These are phyloP conservation scores for Phytophthora kernoviae DNA, from an alignment of 352 stramenopile genomes.

Conservation along the genomic window DNA sequence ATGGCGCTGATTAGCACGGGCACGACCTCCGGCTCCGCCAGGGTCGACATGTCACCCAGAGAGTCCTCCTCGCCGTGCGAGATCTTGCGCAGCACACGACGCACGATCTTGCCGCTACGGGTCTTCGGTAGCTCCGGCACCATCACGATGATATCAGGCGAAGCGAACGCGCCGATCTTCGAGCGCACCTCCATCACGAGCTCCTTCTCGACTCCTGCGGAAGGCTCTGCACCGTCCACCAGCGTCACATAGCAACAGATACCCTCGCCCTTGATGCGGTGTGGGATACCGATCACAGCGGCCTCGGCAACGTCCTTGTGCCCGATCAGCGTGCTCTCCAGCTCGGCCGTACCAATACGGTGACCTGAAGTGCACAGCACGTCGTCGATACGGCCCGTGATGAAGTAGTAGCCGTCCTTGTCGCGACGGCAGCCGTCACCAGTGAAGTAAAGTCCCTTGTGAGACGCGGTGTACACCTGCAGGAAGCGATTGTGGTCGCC, in stretches of 20 bases:
- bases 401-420: constrained; percentile 97
- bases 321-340: constrained; percentile 91
- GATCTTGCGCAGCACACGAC: constrained; percentile 98
- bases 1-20: constrained; percentile 91
- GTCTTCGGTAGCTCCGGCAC: constrained; percentile 95
- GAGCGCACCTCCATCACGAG: constrained; percentile 87
- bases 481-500: constrained; percentile 96
- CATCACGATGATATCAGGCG: constrained; percentile 95
- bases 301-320: constrained; percentile 94
- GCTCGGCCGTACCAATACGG: constrained; percentile 87
- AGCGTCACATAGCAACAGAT: constrained; percentile 97
- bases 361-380: constrained; percentile 95
- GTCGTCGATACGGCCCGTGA: constrained; percentile 98
- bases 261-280: constrained; percentile 97
- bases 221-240: constrained; percentile 78
- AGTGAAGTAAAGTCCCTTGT: constrained; percentile 98
- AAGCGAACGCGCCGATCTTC: constrained; percentile 96
- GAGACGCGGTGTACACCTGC: constrained; percentile 95
- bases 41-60: constrained; percentile 96
- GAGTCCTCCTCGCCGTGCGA: constrained; percentile 93
- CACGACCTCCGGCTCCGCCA: constrained; percentile 96
- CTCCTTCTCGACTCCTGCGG: constrained; percentile 60
- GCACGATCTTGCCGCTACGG: constrained; percentile 98
- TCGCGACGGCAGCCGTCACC: constrained; percentile 89
- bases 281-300: constrained; percentile 94